phyloP scores from a whole-genome alignment of 2,329 filamentous ascomycete species.

The Colletotrichum filicis region DNA sequence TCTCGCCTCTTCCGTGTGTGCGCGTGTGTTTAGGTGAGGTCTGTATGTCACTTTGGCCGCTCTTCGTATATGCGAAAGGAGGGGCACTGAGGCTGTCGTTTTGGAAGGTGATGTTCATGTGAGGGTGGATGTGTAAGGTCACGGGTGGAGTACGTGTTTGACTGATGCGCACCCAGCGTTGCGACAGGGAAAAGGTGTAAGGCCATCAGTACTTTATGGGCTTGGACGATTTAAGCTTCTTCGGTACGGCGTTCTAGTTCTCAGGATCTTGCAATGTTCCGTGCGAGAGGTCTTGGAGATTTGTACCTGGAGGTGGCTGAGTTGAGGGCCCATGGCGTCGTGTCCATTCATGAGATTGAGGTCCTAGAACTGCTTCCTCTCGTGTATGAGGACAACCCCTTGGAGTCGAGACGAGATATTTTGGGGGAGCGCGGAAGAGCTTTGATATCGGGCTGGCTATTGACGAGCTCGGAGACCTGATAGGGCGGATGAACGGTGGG shows the following conservation, averaged over 20 bases:
- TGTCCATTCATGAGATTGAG: no score
- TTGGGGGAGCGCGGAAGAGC: neutral
- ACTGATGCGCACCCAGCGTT: constrained; percentile 3
- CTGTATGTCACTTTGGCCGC: neutral
- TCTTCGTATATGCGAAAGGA: neutral
- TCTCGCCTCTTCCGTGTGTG: neutral
- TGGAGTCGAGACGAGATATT: no score
- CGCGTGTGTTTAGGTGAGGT: neutral
- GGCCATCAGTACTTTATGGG: no score
- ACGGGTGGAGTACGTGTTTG: neutral
- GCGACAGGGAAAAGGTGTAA: neutral
- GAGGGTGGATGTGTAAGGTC: no score
- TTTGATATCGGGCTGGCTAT: neutral
- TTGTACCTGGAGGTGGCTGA: neutral
- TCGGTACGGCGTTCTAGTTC: constrained; percentile 1
- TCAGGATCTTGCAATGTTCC: neutral
- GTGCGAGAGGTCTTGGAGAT: neutral
- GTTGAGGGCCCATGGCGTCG: no score
- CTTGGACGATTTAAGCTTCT: constrained; percentile 8
- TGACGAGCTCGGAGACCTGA: neutral
- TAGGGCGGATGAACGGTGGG: neutral
- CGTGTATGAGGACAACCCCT: neutral
- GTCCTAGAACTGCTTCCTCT: neutral
- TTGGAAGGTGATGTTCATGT: no score
- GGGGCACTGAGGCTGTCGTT: neutral